Evolutionary conservation across 225 moss, liverwort and hornwort genomes (phyloP).

Genomic region (Straminergon stramineum): DNA sequence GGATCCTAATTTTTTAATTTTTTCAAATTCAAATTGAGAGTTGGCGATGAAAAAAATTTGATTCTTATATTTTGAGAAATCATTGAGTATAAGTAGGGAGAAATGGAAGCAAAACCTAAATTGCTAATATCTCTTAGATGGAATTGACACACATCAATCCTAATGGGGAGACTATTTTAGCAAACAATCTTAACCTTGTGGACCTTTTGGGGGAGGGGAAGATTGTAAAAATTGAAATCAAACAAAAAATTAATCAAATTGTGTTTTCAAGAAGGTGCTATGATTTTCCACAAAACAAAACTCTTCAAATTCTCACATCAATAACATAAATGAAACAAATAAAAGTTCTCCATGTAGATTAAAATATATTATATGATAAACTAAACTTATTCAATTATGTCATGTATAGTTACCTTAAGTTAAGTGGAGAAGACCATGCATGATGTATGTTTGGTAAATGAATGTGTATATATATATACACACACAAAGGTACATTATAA

Average conservation of each 20-base stretch:
- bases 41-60: accelerated
- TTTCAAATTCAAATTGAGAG: no score
- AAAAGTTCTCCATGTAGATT: background rate
- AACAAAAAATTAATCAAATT: background rate
- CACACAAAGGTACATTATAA: background rate
- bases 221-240: background rate
- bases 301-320: background rate
- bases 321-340: background rate
- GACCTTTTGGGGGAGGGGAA: background rate
- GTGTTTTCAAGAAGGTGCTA: background rate
- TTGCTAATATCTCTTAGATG: background rate
- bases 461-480: background rate
- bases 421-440: background rate
- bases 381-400: background rate
- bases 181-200: background rate
- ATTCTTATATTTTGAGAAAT: background rate
- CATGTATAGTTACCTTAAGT: background rate
- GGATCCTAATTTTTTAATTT: background rate
- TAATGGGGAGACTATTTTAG: background rate
- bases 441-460: background rate
- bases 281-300: background rate
- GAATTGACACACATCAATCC: background rate
- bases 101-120: background rate
- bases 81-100: background rate
- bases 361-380: background rate